phyloP scores from a whole-genome alignment of 2,329 filamentous ascomycete genomes.

The Microsporum canis region DNA sequence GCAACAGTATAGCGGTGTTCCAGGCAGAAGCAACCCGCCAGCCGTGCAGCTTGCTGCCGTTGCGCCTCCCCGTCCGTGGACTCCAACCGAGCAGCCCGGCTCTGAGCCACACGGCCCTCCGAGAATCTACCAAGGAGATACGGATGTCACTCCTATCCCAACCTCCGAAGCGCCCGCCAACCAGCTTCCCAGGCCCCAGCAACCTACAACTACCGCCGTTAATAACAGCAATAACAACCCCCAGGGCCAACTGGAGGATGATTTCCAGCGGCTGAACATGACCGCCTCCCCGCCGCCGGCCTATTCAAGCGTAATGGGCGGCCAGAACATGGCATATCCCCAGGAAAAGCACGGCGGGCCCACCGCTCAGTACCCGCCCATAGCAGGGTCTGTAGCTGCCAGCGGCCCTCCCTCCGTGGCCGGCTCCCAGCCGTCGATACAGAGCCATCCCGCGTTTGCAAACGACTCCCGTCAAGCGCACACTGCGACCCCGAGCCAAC shows the following conservation, averaged over 20 bases:
- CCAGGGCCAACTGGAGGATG: conserved; percentile 53
- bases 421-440: conserved; percentile 19
- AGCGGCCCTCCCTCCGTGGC: conserved; percentile 15
- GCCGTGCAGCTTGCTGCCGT: conserved; percentile 21
- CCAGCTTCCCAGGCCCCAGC: conserved; percentile 27
- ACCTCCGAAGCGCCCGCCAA: conserved; percentile 18
- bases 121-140: conserved; percentile 78
- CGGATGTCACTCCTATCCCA: conserved; percentile 47
- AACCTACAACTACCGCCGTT: conserved; percentile 10
- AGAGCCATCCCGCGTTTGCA: conserved; percentile 77
- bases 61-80: conserved; percentile 62
- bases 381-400: conserved; percentile 14
- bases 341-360: conserved; percentile 1
- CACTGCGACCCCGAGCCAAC: conserved; percentile 22
- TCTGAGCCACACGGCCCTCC: conserved; percentile 80
- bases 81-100: conserved; percentile 81
- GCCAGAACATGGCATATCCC: conserved; percentile 54
- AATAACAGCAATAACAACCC: conserved; percentile 50
- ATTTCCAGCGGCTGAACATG: conserved; percentile 71
- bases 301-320: conserved; percentile 65
- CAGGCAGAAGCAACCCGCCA: conserved; percentile 22
- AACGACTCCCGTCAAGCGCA: conserved; percentile 53
- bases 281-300: conserved; percentile 84
- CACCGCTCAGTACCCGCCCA: conserved; percentile 16
- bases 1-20: conserved; percentile 59